Conservation (phyloP, 345 rosid species). For the Rhodomyrtus tomentosa region DNA sequence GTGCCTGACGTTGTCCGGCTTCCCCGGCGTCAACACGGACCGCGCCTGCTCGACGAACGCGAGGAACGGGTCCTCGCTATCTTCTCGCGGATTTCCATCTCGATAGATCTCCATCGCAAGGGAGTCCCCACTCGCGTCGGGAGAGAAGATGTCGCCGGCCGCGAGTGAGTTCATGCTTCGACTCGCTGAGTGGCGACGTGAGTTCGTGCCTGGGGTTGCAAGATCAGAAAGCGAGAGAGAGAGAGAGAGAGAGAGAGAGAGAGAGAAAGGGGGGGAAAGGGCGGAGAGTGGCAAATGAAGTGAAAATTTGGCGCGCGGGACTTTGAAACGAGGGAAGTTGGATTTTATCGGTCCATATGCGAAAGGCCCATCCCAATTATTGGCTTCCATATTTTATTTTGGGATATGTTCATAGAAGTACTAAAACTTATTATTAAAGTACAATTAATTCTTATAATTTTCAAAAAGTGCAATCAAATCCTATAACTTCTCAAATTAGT, state of each 20-base stretch:
- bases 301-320: neutral
- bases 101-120: neutral
- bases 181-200: neutral
- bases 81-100: neutral
- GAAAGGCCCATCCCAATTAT: neutral
- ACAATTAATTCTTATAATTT: too few relatives aligned
- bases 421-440: too few relatives aligned
- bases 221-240: neutral
- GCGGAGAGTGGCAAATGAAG: neutral
- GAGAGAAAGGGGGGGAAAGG: neutral
- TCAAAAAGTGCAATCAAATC: too few relatives aligned
- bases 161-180: neutral
- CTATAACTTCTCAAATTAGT: too few relatives aligned
- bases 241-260: too few relatives aligned
- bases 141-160: neutral
- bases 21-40: constrained; percentile 35
- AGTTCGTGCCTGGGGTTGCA: neutral
- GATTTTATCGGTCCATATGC: neutral
- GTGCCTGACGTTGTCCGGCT: constrained; percentile 14
- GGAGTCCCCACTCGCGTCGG: neutral
- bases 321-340: neutral
- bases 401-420: too few relatives aligned
- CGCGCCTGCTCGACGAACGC: constrained; percentile 63
- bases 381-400: neutral
- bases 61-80: constrained; percentile 41